Conservation (phyloP, 2,329 filamentous ascomycete genomes). For the Fusarium hostae region DNA sequence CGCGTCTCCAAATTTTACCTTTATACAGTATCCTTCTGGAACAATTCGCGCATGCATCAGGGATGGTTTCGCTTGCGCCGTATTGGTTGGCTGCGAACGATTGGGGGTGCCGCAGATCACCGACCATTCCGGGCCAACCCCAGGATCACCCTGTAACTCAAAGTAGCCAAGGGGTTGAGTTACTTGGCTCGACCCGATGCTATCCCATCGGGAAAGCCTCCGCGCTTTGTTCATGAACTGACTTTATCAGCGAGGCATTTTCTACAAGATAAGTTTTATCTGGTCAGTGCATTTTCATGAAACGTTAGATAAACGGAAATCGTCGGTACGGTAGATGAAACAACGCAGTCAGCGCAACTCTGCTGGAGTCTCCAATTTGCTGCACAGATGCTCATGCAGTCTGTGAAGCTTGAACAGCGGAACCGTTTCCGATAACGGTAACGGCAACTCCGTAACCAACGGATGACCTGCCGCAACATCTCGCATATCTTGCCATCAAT, state of each 20-base stretch:
- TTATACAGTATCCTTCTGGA: constrained; percentile 12
- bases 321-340: not conserved
- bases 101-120: not conserved
- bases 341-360: not conserved
- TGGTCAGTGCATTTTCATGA: not conserved
- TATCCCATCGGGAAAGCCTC: constrained; percentile 17
- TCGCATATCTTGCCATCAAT: not conserved
- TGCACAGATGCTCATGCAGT: not conserved
- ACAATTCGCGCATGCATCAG: constrained; percentile 7
- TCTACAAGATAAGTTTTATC: not conserved
- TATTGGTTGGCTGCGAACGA: not conserved
- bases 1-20: not conserved
- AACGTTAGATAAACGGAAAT: constrained; percentile 12
- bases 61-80: not conserved
- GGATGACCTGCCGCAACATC: not conserved
- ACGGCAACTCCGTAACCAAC: not conserved
- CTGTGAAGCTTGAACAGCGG: not conserved
- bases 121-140: not conserved
- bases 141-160: not conserved
- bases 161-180: not conserved
- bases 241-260: not conserved
- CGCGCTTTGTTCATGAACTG: not conserved
- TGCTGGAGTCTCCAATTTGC: not conserved
- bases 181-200: not conserved
- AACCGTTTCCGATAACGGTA: constrained; percentile 5